These are phyloP conservation scores for Rhizopogon hawkerae DNA, from an alignment of 1,284 basidiomycete species.

Conservation along the genomic window DNA sequence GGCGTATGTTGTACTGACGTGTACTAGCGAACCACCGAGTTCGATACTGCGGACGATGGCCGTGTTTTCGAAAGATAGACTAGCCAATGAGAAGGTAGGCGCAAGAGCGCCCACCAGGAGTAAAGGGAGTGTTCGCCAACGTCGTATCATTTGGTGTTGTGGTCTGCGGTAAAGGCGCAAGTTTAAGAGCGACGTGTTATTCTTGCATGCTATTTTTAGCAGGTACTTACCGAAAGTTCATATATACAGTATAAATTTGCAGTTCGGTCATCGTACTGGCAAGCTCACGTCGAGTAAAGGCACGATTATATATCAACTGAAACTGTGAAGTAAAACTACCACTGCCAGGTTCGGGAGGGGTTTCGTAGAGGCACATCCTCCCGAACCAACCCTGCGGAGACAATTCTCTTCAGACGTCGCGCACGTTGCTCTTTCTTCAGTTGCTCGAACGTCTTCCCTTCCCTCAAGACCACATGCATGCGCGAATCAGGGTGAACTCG, in stretches of 20 bases:
- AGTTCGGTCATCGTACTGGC: background rate
- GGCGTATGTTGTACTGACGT: conserved; percentile 82
- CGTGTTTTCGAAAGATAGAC: conserved; percentile 71
- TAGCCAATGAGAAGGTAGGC: conserved; percentile 29
- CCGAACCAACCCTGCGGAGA: conserved; percentile 69
- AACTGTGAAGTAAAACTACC: conserved; percentile 42
- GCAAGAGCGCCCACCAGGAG: conserved; percentile 29
- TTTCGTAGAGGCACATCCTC: conserved; percentile 78
- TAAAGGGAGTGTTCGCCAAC: conserved; percentile 34
- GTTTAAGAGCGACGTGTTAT: conserved; percentile 14
- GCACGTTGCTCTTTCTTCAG: conserved; percentile 53
- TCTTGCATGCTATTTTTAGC: conserved; percentile 13
- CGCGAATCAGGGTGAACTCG: conserved; percentile 73
- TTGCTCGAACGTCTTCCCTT: conserved; percentile 77
- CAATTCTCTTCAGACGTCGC: conserved; percentile 67
- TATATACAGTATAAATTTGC: too few relatives aligned
- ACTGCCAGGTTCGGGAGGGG: conserved; percentile 69
- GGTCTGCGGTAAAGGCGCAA: conserved; percentile 7
- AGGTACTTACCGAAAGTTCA: too few relatives aligned
- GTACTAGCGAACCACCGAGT: conserved; percentile 77
- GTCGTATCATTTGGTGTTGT: conserved; percentile 30
- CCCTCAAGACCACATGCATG: conserved; percentile 72
- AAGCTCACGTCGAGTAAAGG: background rate
- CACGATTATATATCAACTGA: conserved; percentile 2
- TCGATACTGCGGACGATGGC: conserved; percentile 81